Base-by-base conservation (phyloP, 345 rosid genomes). In the Geranium rotundifolium region DNA sequence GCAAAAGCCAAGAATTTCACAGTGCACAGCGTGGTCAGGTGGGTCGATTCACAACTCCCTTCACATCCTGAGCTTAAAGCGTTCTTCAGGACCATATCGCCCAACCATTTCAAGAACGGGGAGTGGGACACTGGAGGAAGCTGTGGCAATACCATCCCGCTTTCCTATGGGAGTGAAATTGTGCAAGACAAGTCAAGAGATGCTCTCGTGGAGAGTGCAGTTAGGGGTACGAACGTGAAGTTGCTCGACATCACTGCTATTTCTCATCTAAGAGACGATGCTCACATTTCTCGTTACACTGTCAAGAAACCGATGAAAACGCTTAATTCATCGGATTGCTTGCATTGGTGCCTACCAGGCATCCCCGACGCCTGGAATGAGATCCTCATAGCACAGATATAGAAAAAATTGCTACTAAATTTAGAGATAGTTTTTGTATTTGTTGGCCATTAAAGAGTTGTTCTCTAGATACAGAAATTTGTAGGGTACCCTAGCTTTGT, bases 301-400 rank as follows among this genome's bases (percentile, higher is more conserved):
- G 73, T 23, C 27, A 23, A 23, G 27, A 23, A 23, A 23, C 74
- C 10, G 83, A 79, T 66, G 76, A 71, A 3, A 83, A 68, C 6
- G 37, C 56, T 1, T 80, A 81, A 19, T 73, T 76, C 29, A 46
- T 77, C 82, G 18, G 98, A 91, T 72, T 91, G 96, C 87, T 78
- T 88, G 79, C 98, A 91, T 67, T 91, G 98, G 96, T 91, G 96
- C 81, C 76, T 91, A 58, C 97, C 96, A 0, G 96, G 96, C 63
- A 62, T 89, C 62, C 96, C 96, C 0, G 96, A 89, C 63, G 77
- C 87, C 5, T 89, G 96, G 96, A 89, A 86, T 68, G 90, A 84
- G 64, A 71, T 89, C 46, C 82, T 89, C 52, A 71, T 72, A 5
- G 85, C 85, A 14, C 87, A 84, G 70, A 56, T 84, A 66, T 84